Evolutionary conservation across 768 basidiomycete genomes (phyloP).

Genomic region (Calocybe cyanea): DNA sequence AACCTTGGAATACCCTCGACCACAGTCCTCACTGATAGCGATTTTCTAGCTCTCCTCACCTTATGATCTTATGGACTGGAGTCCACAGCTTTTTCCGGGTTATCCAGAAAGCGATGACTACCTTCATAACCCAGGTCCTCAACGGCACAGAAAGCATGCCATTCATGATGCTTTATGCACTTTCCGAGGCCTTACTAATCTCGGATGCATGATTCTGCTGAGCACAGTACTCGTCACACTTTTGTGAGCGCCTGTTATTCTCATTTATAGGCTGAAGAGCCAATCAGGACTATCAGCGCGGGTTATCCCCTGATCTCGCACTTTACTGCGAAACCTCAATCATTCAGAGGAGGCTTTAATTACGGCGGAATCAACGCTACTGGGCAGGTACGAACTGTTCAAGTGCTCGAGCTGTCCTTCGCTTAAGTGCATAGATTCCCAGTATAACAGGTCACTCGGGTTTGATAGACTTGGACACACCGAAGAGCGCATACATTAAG

Average conservation of each 20-base stretch:
- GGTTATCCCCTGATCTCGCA: slow-evolving; percentile 63
- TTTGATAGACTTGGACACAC: slow-evolving; percentile 73
- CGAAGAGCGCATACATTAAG: slow-evolving; percentile 49
- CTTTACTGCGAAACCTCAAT: slow-evolving; percentile 41
- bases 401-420: background rate
- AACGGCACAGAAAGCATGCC: slow-evolving; percentile 55
- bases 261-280: background rate
- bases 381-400: slow-evolving; percentile 49
- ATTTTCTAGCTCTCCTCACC: slow-evolving; percentile 71
- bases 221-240: slow-evolving; percentile 49
- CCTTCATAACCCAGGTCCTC: slow-evolving; percentile 72
- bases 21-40: too few species aligned
- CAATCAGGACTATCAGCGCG: slow-evolving; percentile 34
- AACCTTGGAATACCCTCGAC: too few species aligned
- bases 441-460: slow-evolving; percentile 59
- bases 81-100: slow-evolving; percentile 56
- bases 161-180: slow-evolving; percentile 62
- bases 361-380: slow-evolving; percentile 73
- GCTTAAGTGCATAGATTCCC: slow-evolving; percentile 40
- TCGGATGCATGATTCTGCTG: slow-evolving; percentile 62
- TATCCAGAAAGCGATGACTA: slow-evolving; percentile 62
- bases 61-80: slow-evolving; percentile 71
- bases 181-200: slow-evolving; percentile 64
- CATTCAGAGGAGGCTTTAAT: slow-evolving; percentile 61
- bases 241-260: slow-evolving; percentile 43